Evolutionary conservation across 257 asterid genomes (phyloP).

Genomic region (Nyctanthes arbortristis): DNA sequence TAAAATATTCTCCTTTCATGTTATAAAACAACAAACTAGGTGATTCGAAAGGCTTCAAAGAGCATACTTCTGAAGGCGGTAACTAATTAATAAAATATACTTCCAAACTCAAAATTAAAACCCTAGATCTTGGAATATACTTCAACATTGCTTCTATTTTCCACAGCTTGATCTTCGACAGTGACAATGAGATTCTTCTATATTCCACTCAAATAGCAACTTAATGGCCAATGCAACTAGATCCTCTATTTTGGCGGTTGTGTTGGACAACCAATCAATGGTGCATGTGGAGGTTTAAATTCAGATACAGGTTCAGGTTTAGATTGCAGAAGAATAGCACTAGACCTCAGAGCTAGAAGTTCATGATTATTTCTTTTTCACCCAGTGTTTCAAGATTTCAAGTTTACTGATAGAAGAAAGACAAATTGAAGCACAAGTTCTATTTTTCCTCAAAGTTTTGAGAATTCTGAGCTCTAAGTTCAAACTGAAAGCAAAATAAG

Average conservation of each 20-base stretch:
- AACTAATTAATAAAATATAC: background rate
- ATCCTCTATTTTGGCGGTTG: background rate
- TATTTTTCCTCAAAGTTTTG: background rate
- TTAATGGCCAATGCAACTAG: background rate
- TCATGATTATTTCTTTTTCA: too few relatives aligned
- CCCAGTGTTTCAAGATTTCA: too few relatives aligned
- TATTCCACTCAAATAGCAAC: too few relatives aligned
- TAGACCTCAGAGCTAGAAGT: too few relatives aligned
- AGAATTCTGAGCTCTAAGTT: background rate
- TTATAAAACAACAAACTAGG: background rate
- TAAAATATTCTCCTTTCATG: background rate
- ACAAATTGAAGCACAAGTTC: background rate
- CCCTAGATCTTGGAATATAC: too few relatives aligned
- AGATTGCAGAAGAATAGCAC: background rate
- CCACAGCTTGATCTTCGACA: background rate
- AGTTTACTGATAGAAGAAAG: too few relatives aligned
- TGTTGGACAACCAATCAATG: background rate
- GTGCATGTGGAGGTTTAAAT: background rate
- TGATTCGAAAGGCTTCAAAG: background rate
- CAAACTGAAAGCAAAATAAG: background rate
- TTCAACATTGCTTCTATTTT: background rate
- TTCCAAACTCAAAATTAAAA: background rate
- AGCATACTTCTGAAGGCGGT: background rate
- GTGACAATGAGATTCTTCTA: background rate
- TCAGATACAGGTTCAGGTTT: background rate